Evolutionary conservation across 2,329 filamentous ascomycete genomes (phyloP).

Genomic region (Magnaporthales sp.): DNA sequence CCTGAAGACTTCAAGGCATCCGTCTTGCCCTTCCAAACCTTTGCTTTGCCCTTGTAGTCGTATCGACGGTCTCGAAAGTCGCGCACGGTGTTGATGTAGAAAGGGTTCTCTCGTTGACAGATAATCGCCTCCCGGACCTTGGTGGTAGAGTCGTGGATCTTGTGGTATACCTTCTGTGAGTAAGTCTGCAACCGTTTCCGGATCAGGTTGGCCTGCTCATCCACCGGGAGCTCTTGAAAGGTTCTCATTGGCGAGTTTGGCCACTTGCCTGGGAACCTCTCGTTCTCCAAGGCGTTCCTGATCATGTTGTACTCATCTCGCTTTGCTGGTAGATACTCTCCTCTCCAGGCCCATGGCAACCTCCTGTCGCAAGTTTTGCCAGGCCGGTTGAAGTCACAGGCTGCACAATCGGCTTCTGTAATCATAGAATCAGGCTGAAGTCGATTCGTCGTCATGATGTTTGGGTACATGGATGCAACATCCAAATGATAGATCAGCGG

Average conservation of each 20-base stretch:
- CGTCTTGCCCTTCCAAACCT: conserved; percentile 97
- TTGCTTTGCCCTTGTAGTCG: conserved; percentile 96
- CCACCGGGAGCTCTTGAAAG: conserved; percentile 71
- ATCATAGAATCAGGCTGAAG: conserved; percentile 99
- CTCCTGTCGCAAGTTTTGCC: conserved; percentile 95
- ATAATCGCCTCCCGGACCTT: conserved; percentile 95
- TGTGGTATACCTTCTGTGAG: conserved; percentile 98
- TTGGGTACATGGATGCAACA: conserved; percentile 98
- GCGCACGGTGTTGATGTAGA: conserved; percentile 94
- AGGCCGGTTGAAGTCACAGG: conserved; percentile 95
- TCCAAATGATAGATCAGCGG: conserved; percentile 97
- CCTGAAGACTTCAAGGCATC: conserved; percentile 77
- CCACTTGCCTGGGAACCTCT: conserved; percentile 75
- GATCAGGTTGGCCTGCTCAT: conserved; percentile 74
- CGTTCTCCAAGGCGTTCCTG: conserved; percentile 79
- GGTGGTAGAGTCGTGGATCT: conserved; percentile 90
- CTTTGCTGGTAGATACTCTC: conserved; percentile 92
- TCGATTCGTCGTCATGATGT: conserved; percentile 99
- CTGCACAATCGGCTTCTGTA: conserved; percentile 87
- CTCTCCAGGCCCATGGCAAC: conserved; percentile 96
- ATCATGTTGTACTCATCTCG: conserved; percentile 99
- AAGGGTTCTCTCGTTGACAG: conserved; percentile 94
- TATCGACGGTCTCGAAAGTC: conserved; percentile 96
- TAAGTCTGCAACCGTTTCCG: conserved; percentile 87
- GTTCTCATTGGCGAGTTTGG: conserved; percentile 61